A percentile compares a stretch with the other conserved stretches of the same genome.
phyloP scores from a whole-genome alignment of 257 asterid species.

The Mentha longifolia region DNA sequence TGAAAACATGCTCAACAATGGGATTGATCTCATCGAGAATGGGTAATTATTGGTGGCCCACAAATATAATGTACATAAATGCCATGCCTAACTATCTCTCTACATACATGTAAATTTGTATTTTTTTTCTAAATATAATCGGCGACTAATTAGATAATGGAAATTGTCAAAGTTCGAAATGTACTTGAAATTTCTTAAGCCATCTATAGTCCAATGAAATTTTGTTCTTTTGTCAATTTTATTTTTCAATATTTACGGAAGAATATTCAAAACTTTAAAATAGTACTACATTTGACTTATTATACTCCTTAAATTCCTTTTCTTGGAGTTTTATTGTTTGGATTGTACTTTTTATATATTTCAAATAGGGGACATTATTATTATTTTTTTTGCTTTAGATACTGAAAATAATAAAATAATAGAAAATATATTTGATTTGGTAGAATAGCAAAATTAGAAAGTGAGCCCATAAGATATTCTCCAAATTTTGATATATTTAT shows the following conservation, averaged over 20 bases:
- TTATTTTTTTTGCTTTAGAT: neutral
- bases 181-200: neutral
- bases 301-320: too few species aligned
- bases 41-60: constrained; percentile 19
- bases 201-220: neutral
- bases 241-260: neutral
- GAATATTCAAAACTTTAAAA: too few species aligned
- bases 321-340: too few species aligned
- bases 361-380: neutral
- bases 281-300: neutral
- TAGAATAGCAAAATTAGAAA: too few species aligned
- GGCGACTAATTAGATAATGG: neutral
- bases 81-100: constrained; percentile 10
- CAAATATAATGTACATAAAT: constrained; percentile 1
- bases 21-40: neutral
- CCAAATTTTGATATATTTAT: constrained; percentile 9
- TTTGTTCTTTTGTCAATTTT: neutral
- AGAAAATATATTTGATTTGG: neutral
- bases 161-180: constrained; percentile 29
- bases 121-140: neutral
- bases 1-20: neutral
- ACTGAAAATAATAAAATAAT: too few species aligned
- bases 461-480: neutral
- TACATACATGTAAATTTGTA: too few species aligned
- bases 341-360: neutral